These are phyloP conservation scores for Candida tallmaniae DNA, from an alignment of 805 yeast species.

Conservation along the genomic window DNA sequence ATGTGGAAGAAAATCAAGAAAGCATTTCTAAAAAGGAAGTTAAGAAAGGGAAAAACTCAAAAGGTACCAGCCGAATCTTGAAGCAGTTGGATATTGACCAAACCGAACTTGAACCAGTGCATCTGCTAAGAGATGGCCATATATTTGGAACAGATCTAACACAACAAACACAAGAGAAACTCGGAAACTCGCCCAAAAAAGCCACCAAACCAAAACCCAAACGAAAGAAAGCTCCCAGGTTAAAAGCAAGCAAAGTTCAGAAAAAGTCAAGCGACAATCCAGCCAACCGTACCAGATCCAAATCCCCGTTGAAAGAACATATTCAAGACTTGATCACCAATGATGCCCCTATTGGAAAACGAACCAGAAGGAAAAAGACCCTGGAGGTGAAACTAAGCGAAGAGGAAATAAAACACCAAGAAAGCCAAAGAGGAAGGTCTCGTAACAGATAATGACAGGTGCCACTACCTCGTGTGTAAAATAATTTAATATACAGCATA, in stretches of 20 bases:
- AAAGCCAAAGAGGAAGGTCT: conserved; percentile 15
- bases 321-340: conserved; percentile 16
- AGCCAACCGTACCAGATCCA: conserved; percentile 29
- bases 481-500: too few species aligned
- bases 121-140: conserved; percentile 24
- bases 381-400: neutral
- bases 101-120: conserved; percentile 18
- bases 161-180: neutral
- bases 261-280: conserved; percentile 17
- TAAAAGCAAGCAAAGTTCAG: neutral
- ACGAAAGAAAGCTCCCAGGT: conserved; percentile 2
- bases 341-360: conserved; percentile 9
- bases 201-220: neutral
- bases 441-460: conserved; percentile 7
- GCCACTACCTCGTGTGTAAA: conserved; percentile 1
- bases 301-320: conserved; percentile 29
- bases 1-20: too few species aligned
- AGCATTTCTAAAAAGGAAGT: too few species aligned
- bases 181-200: conserved; percentile 2
- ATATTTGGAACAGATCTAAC: conserved; percentile 12
- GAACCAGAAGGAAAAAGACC: conserved; percentile 7
- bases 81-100: conserved; percentile 18
- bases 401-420: conserved; percentile 6
- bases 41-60: too few species aligned
- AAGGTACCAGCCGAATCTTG: conserved; percentile 6